Conservation (phyloP, 306 rosid genomes). For the Heteromeles arbutifolia region DNA sequence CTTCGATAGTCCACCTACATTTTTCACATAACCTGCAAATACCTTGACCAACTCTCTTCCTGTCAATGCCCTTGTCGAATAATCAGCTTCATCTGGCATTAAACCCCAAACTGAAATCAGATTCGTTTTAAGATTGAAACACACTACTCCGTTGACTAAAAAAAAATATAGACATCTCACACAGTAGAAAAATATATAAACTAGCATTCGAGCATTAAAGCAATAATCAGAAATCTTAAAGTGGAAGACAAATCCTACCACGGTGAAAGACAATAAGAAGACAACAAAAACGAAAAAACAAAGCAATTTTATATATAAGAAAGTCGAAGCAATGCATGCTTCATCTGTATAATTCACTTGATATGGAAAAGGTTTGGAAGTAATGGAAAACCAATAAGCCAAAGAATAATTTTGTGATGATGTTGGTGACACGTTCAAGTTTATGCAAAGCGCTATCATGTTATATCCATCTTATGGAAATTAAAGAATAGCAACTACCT, state of each 20-base stretch:
- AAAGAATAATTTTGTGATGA: not conserved
- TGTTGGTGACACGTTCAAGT: not conserved
- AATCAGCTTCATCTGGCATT: conserved; percentile 67
- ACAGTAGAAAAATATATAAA: not conserved
- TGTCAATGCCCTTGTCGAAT: conserved; percentile 44
- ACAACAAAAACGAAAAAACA: not conserved
- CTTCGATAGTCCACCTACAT: conserved; percentile 27
- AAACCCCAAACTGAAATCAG: conserved; percentile 18
- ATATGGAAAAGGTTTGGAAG: not conserved
- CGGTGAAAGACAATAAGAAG: not conserved
- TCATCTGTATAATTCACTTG: not conserved
- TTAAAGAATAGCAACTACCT: conserved; percentile 49
- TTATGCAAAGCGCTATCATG: not conserved
- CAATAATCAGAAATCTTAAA: not conserved
- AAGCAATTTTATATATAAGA: not conserved
- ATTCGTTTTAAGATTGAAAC: not conserved
- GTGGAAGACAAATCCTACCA: too few relatives aligned
- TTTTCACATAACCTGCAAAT: conserved; percentile 44
- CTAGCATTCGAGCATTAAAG: not conserved
- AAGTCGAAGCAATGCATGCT: not conserved
- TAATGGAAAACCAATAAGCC: not conserved
- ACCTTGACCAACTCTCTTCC: conserved; percentile 34
- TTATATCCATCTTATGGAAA: not conserved
- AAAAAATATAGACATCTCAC: not conserved
- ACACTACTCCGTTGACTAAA: not conserved